These are phyloP conservation scores for Scytalidium lignicola DNA, from an alignment of 2,329 filamentous ascomycete species.

Conservation along the genomic window DNA sequence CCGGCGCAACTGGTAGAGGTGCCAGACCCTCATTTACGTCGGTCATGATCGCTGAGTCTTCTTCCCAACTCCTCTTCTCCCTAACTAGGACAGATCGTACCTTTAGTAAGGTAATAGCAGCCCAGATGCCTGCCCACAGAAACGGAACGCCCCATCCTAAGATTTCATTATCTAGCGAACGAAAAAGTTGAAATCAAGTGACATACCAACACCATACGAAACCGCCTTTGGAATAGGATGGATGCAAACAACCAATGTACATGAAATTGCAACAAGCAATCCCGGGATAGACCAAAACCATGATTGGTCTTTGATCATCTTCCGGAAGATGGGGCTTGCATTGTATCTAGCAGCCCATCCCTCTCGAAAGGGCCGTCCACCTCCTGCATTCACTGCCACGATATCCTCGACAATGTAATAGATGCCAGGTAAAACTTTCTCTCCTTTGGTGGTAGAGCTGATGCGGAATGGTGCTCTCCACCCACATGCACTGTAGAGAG, in stretches of 20 bases:
- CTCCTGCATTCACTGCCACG: constrained; percentile 60
- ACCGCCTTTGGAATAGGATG: constrained; percentile 10
- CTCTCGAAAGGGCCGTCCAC: constrained; percentile 43
- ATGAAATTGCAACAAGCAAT: constrained; percentile 30
- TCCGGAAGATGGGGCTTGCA: constrained; percentile 36
- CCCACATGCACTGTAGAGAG: constrained; percentile 19
- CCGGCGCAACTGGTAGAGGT: neutral
- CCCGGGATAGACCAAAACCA: constrained; percentile 38
- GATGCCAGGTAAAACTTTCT: constrained; percentile 51
- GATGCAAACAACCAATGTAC: constrained; percentile 24
- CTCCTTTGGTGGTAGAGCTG: constrained; percentile 57
- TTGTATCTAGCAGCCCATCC: constrained; percentile 37
- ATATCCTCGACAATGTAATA: constrained; percentile 65
- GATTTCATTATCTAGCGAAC: neutral
- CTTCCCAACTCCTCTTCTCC: constrained; percentile 6
- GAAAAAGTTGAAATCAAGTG: neutral
- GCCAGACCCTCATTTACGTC: neutral
- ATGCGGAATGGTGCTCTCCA: constrained; percentile 53
- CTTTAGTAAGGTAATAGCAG: constrained; percentile 14
- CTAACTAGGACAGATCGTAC: constrained; percentile 11
- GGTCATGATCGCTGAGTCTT: constrained; percentile 1
- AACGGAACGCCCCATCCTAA: constrained; percentile 17
- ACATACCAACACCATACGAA: constrained; percentile 16
- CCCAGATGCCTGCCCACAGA: constrained; percentile 16
- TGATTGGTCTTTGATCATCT: constrained; percentile 35